These are phyloP conservation scores for Moelleriella libera DNA, from an alignment of 2,329 filamentous ascomycete genomes.

Conservation along the genomic window DNA sequence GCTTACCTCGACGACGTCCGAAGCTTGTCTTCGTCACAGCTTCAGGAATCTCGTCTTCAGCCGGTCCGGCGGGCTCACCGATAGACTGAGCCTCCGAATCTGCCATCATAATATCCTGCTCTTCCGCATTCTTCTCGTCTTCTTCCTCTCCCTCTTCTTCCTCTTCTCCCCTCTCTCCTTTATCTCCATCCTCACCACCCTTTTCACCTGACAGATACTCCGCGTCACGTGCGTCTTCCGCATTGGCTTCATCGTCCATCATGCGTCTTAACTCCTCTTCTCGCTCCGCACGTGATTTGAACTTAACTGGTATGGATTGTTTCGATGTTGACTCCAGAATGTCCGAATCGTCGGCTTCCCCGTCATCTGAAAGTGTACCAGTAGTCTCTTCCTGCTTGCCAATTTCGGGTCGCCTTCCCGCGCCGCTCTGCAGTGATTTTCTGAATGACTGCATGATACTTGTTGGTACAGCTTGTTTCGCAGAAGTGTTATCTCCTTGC, in stretches of 20 bases:
- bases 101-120: constrained; percentile 25
- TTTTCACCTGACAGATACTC: constrained; percentile 14
- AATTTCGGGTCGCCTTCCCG: constrained; percentile 31
- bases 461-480: constrained; percentile 44
- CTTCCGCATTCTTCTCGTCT: constrained; percentile 11
- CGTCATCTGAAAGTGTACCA: constrained; percentile 21
- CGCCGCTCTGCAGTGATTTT: constrained; percentile 31
- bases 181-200: constrained; percentile 5
- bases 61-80: constrained; percentile 19
- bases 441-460: constrained; percentile 72
- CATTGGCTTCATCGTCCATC: constrained; percentile 40
- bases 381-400: constrained; percentile 16
- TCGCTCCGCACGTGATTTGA: constrained; percentile 19
- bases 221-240: constrained; percentile 27
- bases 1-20: constrained; percentile 60
- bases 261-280: constrained; percentile 24
- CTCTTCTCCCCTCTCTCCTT: background rate
- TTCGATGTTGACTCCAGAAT: constrained; percentile 12
- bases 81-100: constrained; percentile 22
- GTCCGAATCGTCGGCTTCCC: constrained; percentile 24
- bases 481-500: constrained; percentile 7
- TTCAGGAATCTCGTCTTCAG: constrained; percentile 31
- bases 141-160: constrained; percentile 13
- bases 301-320: constrained; percentile 10
- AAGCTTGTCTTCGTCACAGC: constrained; percentile 36